Evolutionary conservation across 1,284 basidiomycete species (phyloP).

Genomic region (Xerocomus amazonicus): DNA sequence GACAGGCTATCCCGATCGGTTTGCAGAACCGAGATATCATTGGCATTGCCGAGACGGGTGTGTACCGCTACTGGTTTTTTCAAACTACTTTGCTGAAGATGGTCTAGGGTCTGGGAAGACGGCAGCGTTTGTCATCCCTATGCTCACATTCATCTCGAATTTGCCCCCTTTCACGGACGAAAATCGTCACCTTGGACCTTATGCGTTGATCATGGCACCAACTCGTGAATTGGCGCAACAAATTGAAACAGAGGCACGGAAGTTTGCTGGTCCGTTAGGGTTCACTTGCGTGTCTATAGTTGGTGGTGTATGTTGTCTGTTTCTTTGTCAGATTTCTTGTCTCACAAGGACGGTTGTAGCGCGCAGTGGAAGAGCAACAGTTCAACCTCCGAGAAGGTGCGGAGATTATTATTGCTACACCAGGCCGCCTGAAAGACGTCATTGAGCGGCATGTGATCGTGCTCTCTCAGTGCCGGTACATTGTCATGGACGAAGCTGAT

Average conservation of each 20-base stretch:
- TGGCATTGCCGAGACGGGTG: slow-evolving; percentile 96
- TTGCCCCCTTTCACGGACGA: slow-evolving; percentile 87
- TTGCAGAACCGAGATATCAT: slow-evolving; percentile 95
- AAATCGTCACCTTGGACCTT: slow-evolving; percentile 90
- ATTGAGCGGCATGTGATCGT: slow-evolving; percentile 95
- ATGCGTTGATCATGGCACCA: slow-evolving; percentile 90
- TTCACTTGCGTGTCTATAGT: slow-evolving; percentile 96
- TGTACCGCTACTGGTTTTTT: slow-evolving; percentile 16
- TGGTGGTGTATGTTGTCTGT: slow-evolving; percentile 70
- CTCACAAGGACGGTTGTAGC: slow-evolving; percentile 38
- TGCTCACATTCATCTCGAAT: slow-evolving; percentile 90
- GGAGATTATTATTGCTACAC: slow-evolving; percentile 98
- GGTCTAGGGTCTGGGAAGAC: slow-evolving; percentile 92
- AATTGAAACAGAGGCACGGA: slow-evolving; percentile 89
- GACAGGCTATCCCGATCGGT: slow-evolving; percentile 97
- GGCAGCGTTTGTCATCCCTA: slow-evolving; percentile 98
- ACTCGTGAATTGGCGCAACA: slow-evolving; percentile 98
- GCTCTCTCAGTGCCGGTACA: slow-evolving; percentile 93
- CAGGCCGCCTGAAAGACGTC: slow-evolving; percentile 96
- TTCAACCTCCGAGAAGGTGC: slow-evolving; percentile 94
- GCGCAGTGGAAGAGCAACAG: slow-evolving; percentile 93
- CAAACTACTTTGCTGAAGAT: slow-evolving; percentile 7
- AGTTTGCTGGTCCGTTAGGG: slow-evolving; percentile 86
- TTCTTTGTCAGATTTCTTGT: not conserved
- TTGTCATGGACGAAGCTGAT: slow-evolving; percentile 99